phyloP scores from a whole-genome alignment of 305 asterid species.

The Solanum chacoense region DNA sequence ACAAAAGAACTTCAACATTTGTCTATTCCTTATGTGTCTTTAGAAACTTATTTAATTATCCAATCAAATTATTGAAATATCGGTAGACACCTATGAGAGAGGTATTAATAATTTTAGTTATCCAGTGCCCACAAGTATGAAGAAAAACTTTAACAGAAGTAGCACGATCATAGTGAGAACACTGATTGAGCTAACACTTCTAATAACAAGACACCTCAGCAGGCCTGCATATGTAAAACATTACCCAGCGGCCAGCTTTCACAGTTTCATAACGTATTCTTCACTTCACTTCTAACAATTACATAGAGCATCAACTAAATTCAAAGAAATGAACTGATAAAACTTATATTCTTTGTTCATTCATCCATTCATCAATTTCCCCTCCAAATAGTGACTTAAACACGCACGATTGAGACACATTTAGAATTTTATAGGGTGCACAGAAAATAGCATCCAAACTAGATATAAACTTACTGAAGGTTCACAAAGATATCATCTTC shows the following conservation, averaged over 20 bases:
- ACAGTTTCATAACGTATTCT: not conserved
- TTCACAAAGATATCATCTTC: conserved; percentile 88
- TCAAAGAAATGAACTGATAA: not conserved
- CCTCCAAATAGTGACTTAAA: not conserved
- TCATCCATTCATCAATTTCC: not conserved
- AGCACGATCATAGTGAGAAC: not conserved
- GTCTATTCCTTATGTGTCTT: not conserved
- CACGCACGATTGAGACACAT: not conserved
- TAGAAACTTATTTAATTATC: not conserved
- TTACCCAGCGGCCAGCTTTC: not conserved
- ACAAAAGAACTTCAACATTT: not conserved
- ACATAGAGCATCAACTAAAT: not conserved
- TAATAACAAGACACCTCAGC: not conserved
- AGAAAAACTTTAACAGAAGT: not conserved
- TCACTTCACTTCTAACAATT: not conserved
- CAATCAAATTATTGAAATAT: not conserved
- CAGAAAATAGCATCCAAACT: not conserved
- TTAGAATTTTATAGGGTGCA: not conserved
- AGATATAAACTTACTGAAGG: conserved; percentile 51
- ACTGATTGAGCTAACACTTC: not conserved
- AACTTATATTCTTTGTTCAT: not conserved
- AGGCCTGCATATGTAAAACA: not conserved
- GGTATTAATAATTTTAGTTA: not conserved
- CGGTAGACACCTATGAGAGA: not conserved
- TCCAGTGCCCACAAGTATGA: not conserved